Conservation (phyloP, 2,329 filamentous ascomycete genomes). For the Amphichorda felina region DNA sequence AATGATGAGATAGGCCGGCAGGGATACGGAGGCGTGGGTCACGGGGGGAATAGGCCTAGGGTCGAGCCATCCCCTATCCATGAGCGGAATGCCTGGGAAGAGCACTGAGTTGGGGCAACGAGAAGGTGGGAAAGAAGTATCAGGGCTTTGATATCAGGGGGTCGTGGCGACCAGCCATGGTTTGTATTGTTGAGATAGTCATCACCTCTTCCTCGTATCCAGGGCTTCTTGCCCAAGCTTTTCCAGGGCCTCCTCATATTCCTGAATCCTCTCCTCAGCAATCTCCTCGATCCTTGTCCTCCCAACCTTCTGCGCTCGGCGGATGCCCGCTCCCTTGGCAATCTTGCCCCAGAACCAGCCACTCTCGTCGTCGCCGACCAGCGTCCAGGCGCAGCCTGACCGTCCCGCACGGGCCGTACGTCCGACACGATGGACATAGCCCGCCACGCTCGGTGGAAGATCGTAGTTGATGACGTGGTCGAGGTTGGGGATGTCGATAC, state of each 20-base stretch:
- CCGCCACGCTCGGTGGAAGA: slow-evolving; percentile 66
- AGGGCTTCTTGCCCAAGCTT: slow-evolving; percentile 50
- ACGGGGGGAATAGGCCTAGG: slow-evolving; percentile 8
- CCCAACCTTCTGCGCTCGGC: slow-evolving; percentile 31
- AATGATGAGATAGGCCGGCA: slow-evolving; percentile 5
- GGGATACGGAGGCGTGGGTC: slow-evolving; percentile 10
- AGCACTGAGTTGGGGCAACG: slow-evolving; percentile 3
- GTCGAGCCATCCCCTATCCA: slow-evolving; percentile 13
- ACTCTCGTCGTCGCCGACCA: slow-evolving; percentile 72
- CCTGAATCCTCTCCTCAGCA: slow-evolving; percentile 29
- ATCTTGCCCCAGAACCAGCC: slow-evolving; percentile 89
- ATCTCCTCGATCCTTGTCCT: slow-evolving; percentile 36
- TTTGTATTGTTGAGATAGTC: too few species aligned
- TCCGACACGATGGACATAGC: slow-evolving; percentile 86
- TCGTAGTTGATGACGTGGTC: slow-evolving; percentile 92
- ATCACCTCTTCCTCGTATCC: slow-evolving; percentile 5
- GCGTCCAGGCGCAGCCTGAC: slow-evolving; percentile 69
- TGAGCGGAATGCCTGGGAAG: slow-evolving; percentile 13
- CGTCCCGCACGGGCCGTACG: slow-evolving; percentile 77
- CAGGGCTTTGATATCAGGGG: too few species aligned
- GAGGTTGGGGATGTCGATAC: slow-evolving; percentile 70
- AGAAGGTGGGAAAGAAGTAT: too few species aligned
- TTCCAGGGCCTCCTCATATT: slow-evolving; percentile 46
- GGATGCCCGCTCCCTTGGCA: slow-evolving; percentile 41
- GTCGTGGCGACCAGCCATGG: too few species aligned